Base-by-base conservation (phyloP, 371 early-diverging fungal genomes). In the Mucor racemosus region DNA sequence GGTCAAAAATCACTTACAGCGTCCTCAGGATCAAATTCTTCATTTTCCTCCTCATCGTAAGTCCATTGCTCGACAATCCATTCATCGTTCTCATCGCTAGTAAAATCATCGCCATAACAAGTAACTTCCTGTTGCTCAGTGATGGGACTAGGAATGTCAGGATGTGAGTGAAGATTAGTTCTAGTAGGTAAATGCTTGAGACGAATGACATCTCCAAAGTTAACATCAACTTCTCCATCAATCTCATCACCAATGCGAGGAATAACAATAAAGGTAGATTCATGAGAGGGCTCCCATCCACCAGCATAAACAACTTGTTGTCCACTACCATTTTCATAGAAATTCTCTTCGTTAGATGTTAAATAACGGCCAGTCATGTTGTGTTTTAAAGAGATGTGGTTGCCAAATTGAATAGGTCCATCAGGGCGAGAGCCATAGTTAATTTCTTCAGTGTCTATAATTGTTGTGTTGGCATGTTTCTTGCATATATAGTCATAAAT, bases 101-200 rank as follows among this genome's bases (percentile, higher is more conserved):
- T 56, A 26, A 59, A 42, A 19, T 79, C 78, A 66, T 79, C 77
- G 44, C 88, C 90, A 55, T 73, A 87, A 41, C 80, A 84, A 42
- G 86, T 79, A 34, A 85, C 86, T 71, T 90, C 90, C 67, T 90
- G 88, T 72, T 88, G 88, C 31, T 68, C 76, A 31, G 87, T 80
- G 53, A 75, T 66, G 42, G 86, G 85, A 53, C 86, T 83, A 1
- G 50, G 65, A 68, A 79, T 69, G 54, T 76, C 83, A 14, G 73
- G 72, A 68, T 90, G 90, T 26, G 87, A 86, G 72, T 88, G 90
- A 41, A 88, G 69, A 64, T 87, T 80, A 34, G 75, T 62, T 17
- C 85, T 71, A 11, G 85, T 86, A 35, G 68, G 61, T 1, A 78
- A 41, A 60, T 88, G 88, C 58, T 80, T 74, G 54, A 90, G 78